phyloP scores from a whole-genome alignment of 176 grass and related monocot genomes.

The Calamus simplicifolius region DNA sequence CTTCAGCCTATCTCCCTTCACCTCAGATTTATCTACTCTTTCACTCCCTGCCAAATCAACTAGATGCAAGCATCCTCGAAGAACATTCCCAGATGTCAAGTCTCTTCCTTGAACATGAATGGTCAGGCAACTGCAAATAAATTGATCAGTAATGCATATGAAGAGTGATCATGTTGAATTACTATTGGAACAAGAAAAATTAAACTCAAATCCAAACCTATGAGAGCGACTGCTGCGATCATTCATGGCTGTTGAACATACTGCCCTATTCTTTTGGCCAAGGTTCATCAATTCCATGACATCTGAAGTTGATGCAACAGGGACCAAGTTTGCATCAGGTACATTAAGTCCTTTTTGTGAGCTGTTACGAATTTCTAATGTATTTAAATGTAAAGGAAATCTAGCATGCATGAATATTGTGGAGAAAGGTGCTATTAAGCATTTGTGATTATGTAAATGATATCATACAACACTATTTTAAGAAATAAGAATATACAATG shows the following conservation, averaged over 20 bases:
- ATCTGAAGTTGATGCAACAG: constrained; percentile 54
- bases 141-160: constrained; percentile 6
- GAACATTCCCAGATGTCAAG: constrained; percentile 33
- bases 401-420: constrained; percentile 17
- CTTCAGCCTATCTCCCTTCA: constrained; percentile 75
- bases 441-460: too few relatives aligned
- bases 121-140: constrained; percentile 57
- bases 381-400: constrained; percentile 54
- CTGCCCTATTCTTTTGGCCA: constrained; percentile 78
- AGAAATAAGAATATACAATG: not conserved
- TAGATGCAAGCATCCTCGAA: constrained; percentile 85
- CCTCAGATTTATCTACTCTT: constrained; percentile 83
- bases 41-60: constrained; percentile 90
- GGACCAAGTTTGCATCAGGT: constrained; percentile 71
- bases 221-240: constrained; percentile 97
- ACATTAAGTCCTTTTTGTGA: constrained; percentile 70
- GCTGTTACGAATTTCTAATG: constrained; percentile 85
- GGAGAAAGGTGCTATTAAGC: not conserved
- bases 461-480: too few relatives aligned
- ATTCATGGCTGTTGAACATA: constrained; percentile 85
- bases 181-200: constrained; percentile 1
- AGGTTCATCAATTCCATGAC: constrained; percentile 85
- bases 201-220: constrained; percentile 37
- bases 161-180: not conserved
- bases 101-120: constrained; percentile 90